Base-by-base conservation (phyloP, 75 land plant genomes). In the Sequoiadendron giganteum region DNA sequence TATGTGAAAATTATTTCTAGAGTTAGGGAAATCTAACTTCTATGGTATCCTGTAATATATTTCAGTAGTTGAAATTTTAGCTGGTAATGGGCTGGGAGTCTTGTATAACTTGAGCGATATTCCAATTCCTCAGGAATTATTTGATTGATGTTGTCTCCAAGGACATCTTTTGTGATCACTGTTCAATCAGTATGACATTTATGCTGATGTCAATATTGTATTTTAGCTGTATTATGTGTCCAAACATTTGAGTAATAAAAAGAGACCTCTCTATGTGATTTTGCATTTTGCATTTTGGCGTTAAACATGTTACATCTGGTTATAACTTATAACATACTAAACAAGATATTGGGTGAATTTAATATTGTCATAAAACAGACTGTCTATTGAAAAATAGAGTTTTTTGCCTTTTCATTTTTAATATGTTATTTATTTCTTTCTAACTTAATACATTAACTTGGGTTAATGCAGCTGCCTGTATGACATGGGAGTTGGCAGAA, bases 401-500 rank as follows among this genome's bases (percentile, higher is more conserved):
- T 25, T 85, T 25, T n/a, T 30, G 49, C 61, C 34, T 30, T 8
- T 47, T 75, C n/a, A 47, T 48, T 85, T 84, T n/a, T n/a, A 21
- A n/a, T 21, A 85, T 30, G 16, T 25, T 85, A 47, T 45, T 85
- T 15, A 85, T 30, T 56, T 19, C 81, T 85, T 19, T 15, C 21
- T 39, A 54, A 40, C 88, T 86, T 5, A 88, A 52, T n/a, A 38
- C 40, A 87, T 87, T 19, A 45, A 45, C 39, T 70, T 58, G 32
- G 28, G 45, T 36, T 34, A 18, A 82, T 88, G 76, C 98, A 98
- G 99, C 98, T 95, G 99, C 98, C 11, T 98, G 99, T 86, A 98
- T 98, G 99, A 98, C 99, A 77, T 96, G 98, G 99, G 99, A 96
- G 25, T 87, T 98, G 83, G 99, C 99, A 75, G 99, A 98, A 88